These are phyloP conservation scores for Chaetothyriales sp. DNA, from an alignment of 2,329 filamentous ascomycete genomes.

Conservation along the genomic window DNA sequence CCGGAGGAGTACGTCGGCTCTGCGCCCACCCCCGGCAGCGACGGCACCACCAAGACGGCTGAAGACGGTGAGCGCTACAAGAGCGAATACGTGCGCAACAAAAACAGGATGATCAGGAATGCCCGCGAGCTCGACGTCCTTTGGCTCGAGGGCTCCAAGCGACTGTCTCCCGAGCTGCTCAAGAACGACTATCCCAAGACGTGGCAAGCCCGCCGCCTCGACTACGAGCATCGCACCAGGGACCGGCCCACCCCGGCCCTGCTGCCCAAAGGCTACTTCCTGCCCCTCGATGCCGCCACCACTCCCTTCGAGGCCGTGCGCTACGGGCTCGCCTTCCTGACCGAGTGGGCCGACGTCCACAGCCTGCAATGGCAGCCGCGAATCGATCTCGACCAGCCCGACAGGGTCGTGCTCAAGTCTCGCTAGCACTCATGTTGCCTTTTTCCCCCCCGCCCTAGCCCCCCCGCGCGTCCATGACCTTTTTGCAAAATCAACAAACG, in stretches of 20 bases:
- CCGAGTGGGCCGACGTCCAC: slow-evolving; percentile 29
- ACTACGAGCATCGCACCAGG: slow-evolving; percentile 25
- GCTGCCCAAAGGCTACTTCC: slow-evolving; percentile 24
- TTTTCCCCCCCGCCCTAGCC: too few species aligned
- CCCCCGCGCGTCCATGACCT: too few species aligned
- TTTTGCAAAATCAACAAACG: too few species aligned
- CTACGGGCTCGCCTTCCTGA: slow-evolving; percentile 32
- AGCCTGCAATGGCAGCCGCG: neutral
- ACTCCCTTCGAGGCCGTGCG: slow-evolving; percentile 32
- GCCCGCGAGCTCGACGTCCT: slow-evolving; percentile 29
- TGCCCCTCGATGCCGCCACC: slow-evolving; percentile 31
- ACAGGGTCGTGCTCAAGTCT: too few species aligned
- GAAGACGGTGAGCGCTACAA: slow-evolving; percentile 25
- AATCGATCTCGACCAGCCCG: neutral
- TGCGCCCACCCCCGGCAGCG: slow-evolving; percentile 31
- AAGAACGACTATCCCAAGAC: slow-evolving; percentile 30
- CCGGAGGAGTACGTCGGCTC: slow-evolving; percentile 26
- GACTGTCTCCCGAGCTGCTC: slow-evolving; percentile 29
- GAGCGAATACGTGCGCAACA: slow-evolving; percentile 28
- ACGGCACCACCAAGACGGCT: slow-evolving; percentile 24
- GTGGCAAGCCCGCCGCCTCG: slow-evolving; percentile 29
- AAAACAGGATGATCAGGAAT: slow-evolving; percentile 27
- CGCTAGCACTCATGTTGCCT: too few species aligned
- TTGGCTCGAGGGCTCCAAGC: slow-evolving; percentile 31
- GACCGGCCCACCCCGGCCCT: slow-evolving; percentile 17